Evolutionary conservation across 208 protist genomes (phyloP), one percentile per base, ranked within the genome.

Genomic region (Wallacemonas sp.): DNA sequence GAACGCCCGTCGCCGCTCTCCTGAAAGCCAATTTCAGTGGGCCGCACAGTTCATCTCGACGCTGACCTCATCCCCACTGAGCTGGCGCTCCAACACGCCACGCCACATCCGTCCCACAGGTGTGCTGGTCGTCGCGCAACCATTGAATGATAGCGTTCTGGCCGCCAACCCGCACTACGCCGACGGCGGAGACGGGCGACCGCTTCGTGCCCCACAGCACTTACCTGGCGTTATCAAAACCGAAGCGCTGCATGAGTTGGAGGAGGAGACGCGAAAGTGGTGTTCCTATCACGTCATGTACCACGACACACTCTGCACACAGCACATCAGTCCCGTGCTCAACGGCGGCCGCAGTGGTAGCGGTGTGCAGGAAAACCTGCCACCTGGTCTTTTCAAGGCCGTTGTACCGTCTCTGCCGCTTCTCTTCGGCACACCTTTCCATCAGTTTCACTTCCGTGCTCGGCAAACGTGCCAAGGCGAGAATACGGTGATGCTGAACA

Each of bases 231-330:
- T 57, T 32, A 32, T 57, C 30, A 57, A 57, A 19, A 57, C 50
- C 8, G 50, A 57, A 3, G 30, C 9, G 50, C 50, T 57, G n/a
- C 17, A 38, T 9, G 50, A 57, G 50, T 4, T 27, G 6, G 50
- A 57, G 32, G 50, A 15, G 30, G n/a, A 38, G 13, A 61, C 54
- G 22, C 17, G 34, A 30, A 15, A 22, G 13, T 93, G 87, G 87
- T 93, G 87, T 68, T 89, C 87, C 1, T 91, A 84, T 63, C 87
- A 93, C 63, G 44, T 82, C 4, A 79, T 85, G 3, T 83, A 85
- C 53, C 81, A 88, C 68, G 87, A 93, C 65, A 83, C 82, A 1
- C 57, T 93, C 8, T 93, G 87, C 58, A 91, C 84, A 26, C 87
- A 93, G 62, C 83, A 93, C 63, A 71, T 93, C 24, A 85, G 59